These are phyloP conservation scores for Fusarium oligoseptatum DNA, from an alignment of 2,329 filamentous ascomycete species.

Conservation along the genomic window DNA sequence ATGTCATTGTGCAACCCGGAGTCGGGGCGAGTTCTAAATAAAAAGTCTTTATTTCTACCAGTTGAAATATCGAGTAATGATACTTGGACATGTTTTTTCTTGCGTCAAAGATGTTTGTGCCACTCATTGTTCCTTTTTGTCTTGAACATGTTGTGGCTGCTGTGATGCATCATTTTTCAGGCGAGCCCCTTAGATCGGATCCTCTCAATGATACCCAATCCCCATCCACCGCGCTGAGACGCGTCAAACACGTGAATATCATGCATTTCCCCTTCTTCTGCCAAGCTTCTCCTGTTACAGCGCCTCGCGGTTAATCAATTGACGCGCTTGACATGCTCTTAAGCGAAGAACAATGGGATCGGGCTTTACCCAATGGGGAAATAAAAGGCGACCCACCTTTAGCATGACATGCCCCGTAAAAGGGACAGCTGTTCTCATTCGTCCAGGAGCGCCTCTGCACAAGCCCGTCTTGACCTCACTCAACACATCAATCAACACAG, in stretches of 20 bases:
- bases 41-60: background rate
- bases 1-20: background rate
- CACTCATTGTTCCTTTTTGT: background rate
- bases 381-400: background rate
- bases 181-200: background rate
- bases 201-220: background rate
- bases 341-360: background rate
- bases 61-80: background rate
- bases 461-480: slow-evolving; percentile 33
- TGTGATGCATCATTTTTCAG: background rate
- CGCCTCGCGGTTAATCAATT: background rate
- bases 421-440: slow-evolving; percentile 40
- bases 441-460: slow-evolving; percentile 28
- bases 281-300: background rate
- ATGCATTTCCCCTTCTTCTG: background rate
- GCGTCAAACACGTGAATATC: background rate
- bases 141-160: background rate
- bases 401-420: slow-evolving; percentile 26
- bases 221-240: background rate
- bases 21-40: background rate
- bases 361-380: slow-evolving; percentile 9
- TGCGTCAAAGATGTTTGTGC: background rate
- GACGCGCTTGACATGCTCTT: background rate
- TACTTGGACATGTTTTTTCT: background rate
- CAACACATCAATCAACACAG: background rate